Evolutionary conservation across 2,329 filamentous ascomycete species (phyloP).

Genomic region (Neocucurbitaria cava): DNA sequence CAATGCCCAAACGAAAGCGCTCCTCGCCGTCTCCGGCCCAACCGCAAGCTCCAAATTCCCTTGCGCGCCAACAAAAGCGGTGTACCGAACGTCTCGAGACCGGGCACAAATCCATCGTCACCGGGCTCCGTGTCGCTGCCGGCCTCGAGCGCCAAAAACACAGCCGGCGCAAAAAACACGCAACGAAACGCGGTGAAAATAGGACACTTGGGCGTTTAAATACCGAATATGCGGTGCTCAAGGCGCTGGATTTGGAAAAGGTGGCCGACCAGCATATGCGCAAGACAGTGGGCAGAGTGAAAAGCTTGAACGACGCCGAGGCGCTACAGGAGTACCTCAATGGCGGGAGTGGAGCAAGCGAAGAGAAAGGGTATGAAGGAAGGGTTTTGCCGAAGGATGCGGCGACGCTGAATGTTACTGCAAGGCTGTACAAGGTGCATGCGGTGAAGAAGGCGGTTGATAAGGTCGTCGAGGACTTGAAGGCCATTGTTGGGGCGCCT

Average conservation of each 20-base stretch:
- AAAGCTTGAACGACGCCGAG: slow-evolving; percentile 61
- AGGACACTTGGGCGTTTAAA: slow-evolving; percentile 65
- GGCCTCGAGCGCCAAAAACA: slow-evolving; percentile 80
- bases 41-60: slow-evolving; percentile 1
- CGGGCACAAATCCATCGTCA: slow-evolving; percentile 64
- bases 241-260: slow-evolving; percentile 60
- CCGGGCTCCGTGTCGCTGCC: slow-evolving; percentile 74
- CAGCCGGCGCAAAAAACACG: slow-evolving; percentile 66
- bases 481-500: slow-evolving; percentile 41
- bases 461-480: slow-evolving; percentile 52
- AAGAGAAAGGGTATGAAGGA: neutral
- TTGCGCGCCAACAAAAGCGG: slow-evolving; percentile 29
- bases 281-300: slow-evolving; percentile 64
- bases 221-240: slow-evolving; percentile 65
- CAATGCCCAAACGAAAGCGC: slow-evolving; percentile 48
- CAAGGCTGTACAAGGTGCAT: slow-evolving; percentile 65
- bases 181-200: slow-evolving; percentile 54
- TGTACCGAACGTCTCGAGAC: slow-evolving; percentile 56
- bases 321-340: slow-evolving; percentile 51
- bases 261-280: slow-evolving; percentile 62
- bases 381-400: slow-evolving; percentile 40
- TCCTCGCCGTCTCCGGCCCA: slow-evolving; percentile 17
- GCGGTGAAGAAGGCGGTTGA: slow-evolving; percentile 64
- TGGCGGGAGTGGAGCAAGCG: neutral
- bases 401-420: slow-evolving; percentile 64